Evolutionary conservation across 768 basidiomycete genomes (phyloP).

Genomic region (Psilocybe sp.): DNA sequence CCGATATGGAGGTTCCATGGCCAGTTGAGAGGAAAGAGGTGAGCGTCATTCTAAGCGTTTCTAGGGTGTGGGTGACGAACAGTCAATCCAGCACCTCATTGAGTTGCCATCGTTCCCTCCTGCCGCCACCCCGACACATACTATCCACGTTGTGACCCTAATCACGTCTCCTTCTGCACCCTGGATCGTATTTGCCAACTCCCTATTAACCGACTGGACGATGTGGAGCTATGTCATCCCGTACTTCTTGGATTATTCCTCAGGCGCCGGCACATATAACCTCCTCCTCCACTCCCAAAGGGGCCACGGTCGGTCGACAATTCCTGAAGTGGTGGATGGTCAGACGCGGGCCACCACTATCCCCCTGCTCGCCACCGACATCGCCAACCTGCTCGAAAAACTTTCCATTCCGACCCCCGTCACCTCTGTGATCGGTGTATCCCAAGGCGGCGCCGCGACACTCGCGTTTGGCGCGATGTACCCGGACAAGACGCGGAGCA

Average conservation of each 20-base stretch:
- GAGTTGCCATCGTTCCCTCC: conserved; percentile 30
- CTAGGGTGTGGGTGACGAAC: not conserved
- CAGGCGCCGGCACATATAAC: conserved; percentile 31
- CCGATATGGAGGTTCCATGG: conserved; percentile 46
- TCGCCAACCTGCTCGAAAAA: conserved; percentile 32
- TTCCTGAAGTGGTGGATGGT: conserved; percentile 16
- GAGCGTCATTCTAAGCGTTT: not conserved
- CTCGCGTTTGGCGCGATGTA: conserved; percentile 43
- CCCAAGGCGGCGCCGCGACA: conserved; percentile 49
- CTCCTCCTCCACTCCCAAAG: conserved; percentile 50
- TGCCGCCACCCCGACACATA: conserved; percentile 21
- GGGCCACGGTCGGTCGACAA: conserved; percentile 46
- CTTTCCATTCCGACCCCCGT: conserved; percentile 35
- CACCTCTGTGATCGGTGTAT: conserved; percentile 48
- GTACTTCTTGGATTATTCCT: conserved; percentile 28
- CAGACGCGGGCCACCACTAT: conserved; percentile 32
- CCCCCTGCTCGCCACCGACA: conserved; percentile 42
- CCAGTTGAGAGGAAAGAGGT: conserved; percentile 46
- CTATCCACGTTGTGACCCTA: conserved; percentile 41
- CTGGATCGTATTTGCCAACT: conserved; percentile 52
- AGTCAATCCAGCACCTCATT: conserved; percentile 33
- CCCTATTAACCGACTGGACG: conserved; percentile 42
- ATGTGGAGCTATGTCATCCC: conserved; percentile 50
- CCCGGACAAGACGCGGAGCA: conserved; percentile 29
- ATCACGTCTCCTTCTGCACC: conserved; percentile 35